Conservation (phyloP, 2,329 filamentous ascomycete species). For the Fusarium caatingaense region DNA sequence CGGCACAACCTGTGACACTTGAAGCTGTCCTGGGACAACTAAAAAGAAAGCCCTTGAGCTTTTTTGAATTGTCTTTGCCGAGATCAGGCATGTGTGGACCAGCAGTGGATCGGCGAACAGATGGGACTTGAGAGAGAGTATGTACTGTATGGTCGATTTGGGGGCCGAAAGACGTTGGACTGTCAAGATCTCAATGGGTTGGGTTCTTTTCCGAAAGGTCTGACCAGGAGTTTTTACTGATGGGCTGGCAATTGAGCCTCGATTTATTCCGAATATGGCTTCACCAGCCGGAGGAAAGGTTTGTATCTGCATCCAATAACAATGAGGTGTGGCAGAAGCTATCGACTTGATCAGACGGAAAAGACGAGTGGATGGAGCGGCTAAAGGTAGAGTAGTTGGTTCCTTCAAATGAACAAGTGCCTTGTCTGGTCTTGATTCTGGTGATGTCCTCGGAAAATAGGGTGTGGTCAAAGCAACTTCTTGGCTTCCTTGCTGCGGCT, state of each 20-base stretch:
- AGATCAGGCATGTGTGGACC: conserved; percentile 36
- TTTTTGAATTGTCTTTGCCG: conserved; percentile 15
- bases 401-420: conserved; percentile 7
- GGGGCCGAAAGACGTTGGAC: conserved; percentile 18
- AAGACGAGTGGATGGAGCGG: conserved; percentile 36
- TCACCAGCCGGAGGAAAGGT: conserved; percentile 1
- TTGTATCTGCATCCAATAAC: conserved; percentile 12
- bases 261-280: conserved; percentile 6
- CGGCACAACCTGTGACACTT: conserved; percentile 38
- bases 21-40: conserved; percentile 16
- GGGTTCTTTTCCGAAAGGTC: conserved; percentile 1
- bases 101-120: conserved; percentile 36
- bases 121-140: conserved; percentile 20
- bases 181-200: background rate
- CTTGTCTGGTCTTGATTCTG: conserved; percentile 19
- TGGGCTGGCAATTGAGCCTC: conserved; percentile 1
- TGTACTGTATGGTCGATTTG: conserved; percentile 16
- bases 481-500: background rate
- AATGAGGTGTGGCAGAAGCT: conserved; percentile 18
- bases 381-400: conserved; percentile 18
- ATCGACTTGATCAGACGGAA: conserved; percentile 15
- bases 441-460: conserved; percentile 32
- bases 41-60: conserved; percentile 10
- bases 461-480: conserved; percentile 45
- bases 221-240: conserved; percentile 11